Evolutionary conservation across 768 basidiomycete species (phyloP), one percentile per base, ranked within the genome.

Genomic region (Flagelloscypha sp.): DNA sequence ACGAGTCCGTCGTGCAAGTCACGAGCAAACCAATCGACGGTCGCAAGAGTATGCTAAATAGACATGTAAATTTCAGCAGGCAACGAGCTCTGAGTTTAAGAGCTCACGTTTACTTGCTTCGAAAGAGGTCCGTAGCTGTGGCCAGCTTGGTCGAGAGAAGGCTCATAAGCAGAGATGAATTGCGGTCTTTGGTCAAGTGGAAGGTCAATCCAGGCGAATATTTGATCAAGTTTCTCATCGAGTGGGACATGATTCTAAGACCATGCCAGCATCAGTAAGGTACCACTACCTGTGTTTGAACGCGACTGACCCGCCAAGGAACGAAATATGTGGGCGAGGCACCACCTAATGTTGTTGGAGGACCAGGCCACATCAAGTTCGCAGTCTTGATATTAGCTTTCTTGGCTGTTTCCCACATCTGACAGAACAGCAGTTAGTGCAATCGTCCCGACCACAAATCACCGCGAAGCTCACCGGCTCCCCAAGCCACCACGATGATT

Each of bases 291-390:
- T 20, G 17, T 13, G 11, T 21, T 8, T 6, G 43, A 29, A 40
- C 40, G 33, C 25, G 35, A 55, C 57, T 43, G 35, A 81, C 83
- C 57, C 65, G 74, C 77, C 82, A 93, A 8, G 85, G 85, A 24
- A 90, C 58, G 45, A 79, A 87, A 42, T 86, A 86, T 0, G 79
- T 81, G 7, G 87, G 68, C 11, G 73, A 66, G 2, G 60, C 64
- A 2, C 87, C 88, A 7, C 72, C 68, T 2, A 48, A 55, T 0
- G 85, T 89, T 44, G 63, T 66, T 0, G 84, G 76, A 20, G 90
- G 90, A 9, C 90, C 90, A 7, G 85, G 85, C 87, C 90, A 95
- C 90, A 95, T 95, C 28, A 90, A 65, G 47, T 92, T 90, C 1
- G 87, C 90, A 4, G 84, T 83, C 23, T 74, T 63, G 8, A 88